A percentile compares a stretch with the other conserved stretches of the same genome.
Conservation (phyloP, 345 rosid genomes). For the Lepidium sativum region DNA sequence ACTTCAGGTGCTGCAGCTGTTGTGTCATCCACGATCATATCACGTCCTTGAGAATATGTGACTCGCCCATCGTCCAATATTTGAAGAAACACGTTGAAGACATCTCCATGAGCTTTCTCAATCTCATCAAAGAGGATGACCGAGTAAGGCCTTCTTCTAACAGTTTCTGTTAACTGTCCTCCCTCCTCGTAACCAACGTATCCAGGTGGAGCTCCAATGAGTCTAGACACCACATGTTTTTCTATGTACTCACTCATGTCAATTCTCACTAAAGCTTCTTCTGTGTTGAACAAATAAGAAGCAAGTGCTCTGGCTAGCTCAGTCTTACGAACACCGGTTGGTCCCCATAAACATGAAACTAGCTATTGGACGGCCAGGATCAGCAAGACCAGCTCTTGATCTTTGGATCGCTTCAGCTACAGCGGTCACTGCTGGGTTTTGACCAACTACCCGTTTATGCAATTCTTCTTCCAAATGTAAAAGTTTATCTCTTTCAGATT, state of each 20-base stretch:
- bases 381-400: constrained; percentile 95
- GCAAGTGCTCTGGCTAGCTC: constrained; percentile 95
- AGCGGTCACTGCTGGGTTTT: constrained; percentile 85
- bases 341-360: constrained; percentile 99
- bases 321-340: constrained; percentile 98
- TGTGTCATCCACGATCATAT: too few species aligned
- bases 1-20: too few species aligned
- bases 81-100: constrained; percentile 94
- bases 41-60: constrained; percentile 95
- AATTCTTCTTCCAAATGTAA: constrained; percentile 81
- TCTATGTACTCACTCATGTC: constrained; percentile 99
- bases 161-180: constrained; percentile 88
- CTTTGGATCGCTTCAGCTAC: constrained; percentile 98
- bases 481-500: constrained; percentile 86
- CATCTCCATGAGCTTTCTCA: constrained; percentile 93
- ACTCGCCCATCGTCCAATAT: constrained; percentile 96
- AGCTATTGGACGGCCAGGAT: constrained; percentile 96
- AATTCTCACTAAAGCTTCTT: constrained; percentile 88
- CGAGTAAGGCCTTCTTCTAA: constrained; percentile 89
- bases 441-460: constrained; percentile 93
- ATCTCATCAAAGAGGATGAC: constrained; percentile 97
- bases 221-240: constrained; percentile 94
- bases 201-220: constrained; percentile 99
- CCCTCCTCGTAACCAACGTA: constrained; percentile 98
- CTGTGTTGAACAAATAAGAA: constrained; percentile 86